phyloP scores from a whole-genome alignment of 768 basidiomycete genomes.

The Coprinopsis strossmayeri region DNA sequence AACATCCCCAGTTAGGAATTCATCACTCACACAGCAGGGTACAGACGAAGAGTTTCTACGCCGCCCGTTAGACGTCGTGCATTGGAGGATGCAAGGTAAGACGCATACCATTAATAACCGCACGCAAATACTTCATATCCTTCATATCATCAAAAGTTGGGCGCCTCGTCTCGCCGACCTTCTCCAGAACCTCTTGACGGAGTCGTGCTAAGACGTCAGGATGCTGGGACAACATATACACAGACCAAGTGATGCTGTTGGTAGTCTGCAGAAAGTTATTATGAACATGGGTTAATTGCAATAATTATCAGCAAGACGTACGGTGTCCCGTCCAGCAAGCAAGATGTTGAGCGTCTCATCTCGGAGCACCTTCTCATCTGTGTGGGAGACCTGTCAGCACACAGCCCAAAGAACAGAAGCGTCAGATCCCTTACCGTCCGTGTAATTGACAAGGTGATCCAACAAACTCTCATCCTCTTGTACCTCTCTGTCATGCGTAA shows the following conservation, averaged over 20 bases:
- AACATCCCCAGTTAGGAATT: background rate
- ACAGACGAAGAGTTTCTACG: constrained; percentile 17
- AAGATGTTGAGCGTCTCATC: constrained; percentile 38
- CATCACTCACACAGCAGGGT: constrained; percentile 15
- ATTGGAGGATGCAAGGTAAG: constrained; percentile 6
- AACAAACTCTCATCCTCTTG: constrained; percentile 31
- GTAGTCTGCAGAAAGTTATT: constrained; percentile 28
- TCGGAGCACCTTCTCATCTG: constrained; percentile 25
- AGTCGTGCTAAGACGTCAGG: constrained; percentile 32
- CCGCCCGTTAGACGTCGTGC: background rate
- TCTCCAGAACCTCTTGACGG: constrained; percentile 35
- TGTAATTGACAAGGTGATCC: constrained; percentile 36
- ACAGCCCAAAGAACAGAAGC: background rate
- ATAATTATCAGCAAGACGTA: no score
- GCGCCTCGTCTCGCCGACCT: constrained; percentile 26
- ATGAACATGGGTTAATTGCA: no score
- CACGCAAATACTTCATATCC: constrained; percentile 36
- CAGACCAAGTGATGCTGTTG: constrained; percentile 33
- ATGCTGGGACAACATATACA: constrained; percentile 41
- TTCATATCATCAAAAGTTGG: constrained; percentile 36
- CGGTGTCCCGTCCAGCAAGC: constrained; percentile 39
- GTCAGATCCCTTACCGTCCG: constrained; percentile 25
- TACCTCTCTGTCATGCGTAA: constrained; percentile 16
- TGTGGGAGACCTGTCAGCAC: background rate
- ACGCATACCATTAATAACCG: constrained; percentile 35